phyloP scores from a whole-genome alignment of 768 basidiomycete species.

The Boletales sp. region DNA sequence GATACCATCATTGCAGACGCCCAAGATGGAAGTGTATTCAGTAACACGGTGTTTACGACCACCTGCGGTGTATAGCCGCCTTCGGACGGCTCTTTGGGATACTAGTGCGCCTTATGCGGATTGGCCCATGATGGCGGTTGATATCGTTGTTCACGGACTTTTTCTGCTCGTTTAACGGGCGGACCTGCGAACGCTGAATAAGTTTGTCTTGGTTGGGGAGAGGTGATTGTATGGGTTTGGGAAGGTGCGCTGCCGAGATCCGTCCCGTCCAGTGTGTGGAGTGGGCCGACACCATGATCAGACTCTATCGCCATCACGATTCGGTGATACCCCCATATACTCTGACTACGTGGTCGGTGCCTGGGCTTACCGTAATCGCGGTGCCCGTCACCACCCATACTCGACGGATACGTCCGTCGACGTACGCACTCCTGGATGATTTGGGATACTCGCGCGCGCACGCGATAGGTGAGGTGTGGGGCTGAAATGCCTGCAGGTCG shows the following conservation, averaged over 20 bases:
- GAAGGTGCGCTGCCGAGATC: not conserved
- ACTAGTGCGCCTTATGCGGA: not conserved
- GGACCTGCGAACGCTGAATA: not conserved
- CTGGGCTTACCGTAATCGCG: not conserved
- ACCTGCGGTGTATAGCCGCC: too few relatives aligned
- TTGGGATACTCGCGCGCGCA: not conserved
- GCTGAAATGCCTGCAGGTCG: not conserved
- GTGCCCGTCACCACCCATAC: not conserved
- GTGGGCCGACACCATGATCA: not conserved
- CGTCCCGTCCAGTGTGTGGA: not conserved
- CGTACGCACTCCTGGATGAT: not conserved
- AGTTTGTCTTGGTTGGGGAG: not conserved
- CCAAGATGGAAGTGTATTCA: constrained; percentile 91
- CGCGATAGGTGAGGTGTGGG: not conserved
- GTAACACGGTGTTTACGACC: constrained; percentile 85
- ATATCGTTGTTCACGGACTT: not conserved
- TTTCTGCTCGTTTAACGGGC: not conserved
- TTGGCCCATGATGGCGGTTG: not conserved
- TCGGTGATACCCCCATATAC: not conserved
- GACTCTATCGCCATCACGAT: not conserved
- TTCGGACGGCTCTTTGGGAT: not conserved
- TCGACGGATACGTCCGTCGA: not conserved
- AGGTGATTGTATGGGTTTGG: not conserved
- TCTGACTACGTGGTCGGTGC: not conserved
- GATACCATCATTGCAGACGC: constrained; percentile 95